Conservation (phyloP, 805 yeast species). For the Crinitomyces ghanaensis region DNA sequence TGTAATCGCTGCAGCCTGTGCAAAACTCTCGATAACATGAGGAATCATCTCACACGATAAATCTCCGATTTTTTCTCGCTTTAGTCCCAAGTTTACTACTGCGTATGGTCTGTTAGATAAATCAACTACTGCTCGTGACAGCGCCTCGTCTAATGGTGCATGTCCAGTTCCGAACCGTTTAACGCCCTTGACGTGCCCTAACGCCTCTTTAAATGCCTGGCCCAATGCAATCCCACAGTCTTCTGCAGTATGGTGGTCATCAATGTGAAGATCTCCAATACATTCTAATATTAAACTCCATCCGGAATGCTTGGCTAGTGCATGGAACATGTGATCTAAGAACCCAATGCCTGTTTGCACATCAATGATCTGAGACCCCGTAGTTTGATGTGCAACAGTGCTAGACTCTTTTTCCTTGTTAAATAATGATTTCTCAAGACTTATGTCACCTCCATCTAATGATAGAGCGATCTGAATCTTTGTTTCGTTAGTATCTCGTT, state of each 20-base stretch:
- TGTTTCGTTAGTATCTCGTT: constrained; percentile 83
- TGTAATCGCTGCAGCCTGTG: constrained; percentile 82
- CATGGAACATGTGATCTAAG: constrained; percentile 94
- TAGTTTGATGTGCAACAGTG: constrained; percentile 50
- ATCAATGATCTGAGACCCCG: constrained; percentile 60
- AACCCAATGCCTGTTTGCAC: constrained; percentile 92
- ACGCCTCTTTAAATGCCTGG: constrained; percentile 73
- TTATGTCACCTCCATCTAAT: constrained; percentile 74
- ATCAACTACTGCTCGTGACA: constrained; percentile 93
- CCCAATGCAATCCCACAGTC: constrained; percentile 93
- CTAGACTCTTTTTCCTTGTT: constrained; percentile 22
- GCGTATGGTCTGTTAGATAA: constrained; percentile 89
- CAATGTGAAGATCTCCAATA: constrained; percentile 88
- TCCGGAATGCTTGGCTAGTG: constrained; percentile 92
- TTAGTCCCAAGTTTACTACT: constrained; percentile 77
- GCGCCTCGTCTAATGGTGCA: constrained; percentile 95
- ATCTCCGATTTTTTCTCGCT: constrained; percentile 88
- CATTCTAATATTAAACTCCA: constrained; percentile 89
- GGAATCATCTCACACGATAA: constrained; percentile 94
- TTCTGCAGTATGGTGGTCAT: constrained; percentile 95
- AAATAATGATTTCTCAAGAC: constrained; percentile 45
- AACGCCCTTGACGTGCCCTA: constrained; percentile 83
- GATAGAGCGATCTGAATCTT: constrained; percentile 76
- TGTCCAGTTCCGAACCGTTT: constrained; percentile 86
- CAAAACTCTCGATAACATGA: constrained; percentile 91